Base-by-base conservation (phyloP, 495 filamentous ascomycete species). In the Penicillium longicatenatum region DNA sequence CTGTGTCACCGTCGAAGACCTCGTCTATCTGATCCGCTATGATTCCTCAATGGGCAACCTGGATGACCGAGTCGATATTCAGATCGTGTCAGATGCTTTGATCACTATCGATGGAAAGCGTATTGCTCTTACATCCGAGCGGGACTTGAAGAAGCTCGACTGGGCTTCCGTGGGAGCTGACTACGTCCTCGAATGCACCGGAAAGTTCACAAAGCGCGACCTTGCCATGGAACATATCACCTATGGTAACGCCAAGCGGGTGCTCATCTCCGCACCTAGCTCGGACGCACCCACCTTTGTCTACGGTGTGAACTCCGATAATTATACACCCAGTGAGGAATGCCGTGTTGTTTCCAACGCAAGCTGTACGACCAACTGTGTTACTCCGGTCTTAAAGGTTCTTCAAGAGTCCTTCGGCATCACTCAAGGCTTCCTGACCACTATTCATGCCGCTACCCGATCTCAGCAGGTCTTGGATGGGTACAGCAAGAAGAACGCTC, bases 401-500 rank as follows among this genome's bases (percentile, higher is more conserved):
- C 60, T 73, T 26, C 58, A 71, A 24, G 51, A 62, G 43, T 51
- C 65, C 12, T 73, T 73, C 37, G 68, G 70, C 12, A 58, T 73
- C 29, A 50, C 54, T 21, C 70, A 73, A 46, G 70, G 70, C 1
- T 70, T 73, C 47, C 39, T 73, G 55, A 73, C 70, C 11, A 73
- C 70, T 12, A 57, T 73, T 8, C 70, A 73, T 53, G 70, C 70
- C 37, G 70, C 70, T 33, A 73, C 70, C 9, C 62, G 64, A n/a
- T 71, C 69, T 17, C 70, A 73, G 48, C 69, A 71, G 55, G 70
- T 73, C n/a, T 29, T 73, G 60, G 69, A 73, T 58, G 70, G 70
- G 8, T 73, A 73, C 41, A 73, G 70, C 57, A 70, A 73, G 70
- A 73, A 73, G 69, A 73, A 70, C 50, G 64, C 57, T 44, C 68